Conservation (phyloP, 2,329 filamentous ascomycete genomes). For the Metarhizium brunneum region DNA sequence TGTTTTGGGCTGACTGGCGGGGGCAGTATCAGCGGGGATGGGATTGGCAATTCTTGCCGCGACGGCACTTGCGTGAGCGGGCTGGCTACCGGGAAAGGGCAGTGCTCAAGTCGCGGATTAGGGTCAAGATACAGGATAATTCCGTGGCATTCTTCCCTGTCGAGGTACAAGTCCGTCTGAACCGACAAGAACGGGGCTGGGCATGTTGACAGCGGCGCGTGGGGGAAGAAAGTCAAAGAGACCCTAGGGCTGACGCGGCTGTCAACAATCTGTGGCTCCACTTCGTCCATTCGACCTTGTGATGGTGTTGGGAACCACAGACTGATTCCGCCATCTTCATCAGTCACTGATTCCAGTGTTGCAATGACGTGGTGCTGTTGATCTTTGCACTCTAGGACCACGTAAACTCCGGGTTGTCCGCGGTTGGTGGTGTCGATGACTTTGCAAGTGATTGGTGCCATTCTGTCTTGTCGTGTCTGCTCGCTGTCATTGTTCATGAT, state of each 20-base stretch:
- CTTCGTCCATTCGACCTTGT: neutral
- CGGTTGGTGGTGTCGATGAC: neutral
- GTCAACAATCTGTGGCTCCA: neutral
- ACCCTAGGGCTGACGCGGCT: neutral
- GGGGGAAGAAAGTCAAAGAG: neutral
- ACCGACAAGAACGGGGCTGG: neutral
- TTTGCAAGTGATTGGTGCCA: constrained; percentile 4
- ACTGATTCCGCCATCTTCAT: neutral
- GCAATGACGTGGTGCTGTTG: neutral
- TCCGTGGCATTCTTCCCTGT: neutral
- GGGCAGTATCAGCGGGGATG: neutral
- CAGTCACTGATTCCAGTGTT: neutral
- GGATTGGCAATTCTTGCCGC: neutral
- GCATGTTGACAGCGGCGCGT: neutral
- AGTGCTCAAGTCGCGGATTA: neutral
- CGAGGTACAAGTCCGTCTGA: neutral
- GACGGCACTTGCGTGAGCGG: neutral
- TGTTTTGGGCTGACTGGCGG: neutral
- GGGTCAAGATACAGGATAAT: neutral
- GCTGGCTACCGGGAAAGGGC: neutral
- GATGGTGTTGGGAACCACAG: neutral
- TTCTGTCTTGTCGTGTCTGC: no score
- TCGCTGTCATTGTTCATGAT: no score
- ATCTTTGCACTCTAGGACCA: neutral
- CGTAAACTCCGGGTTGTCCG: neutral